Evolutionary conservation across 2,329 filamentous ascomycete genomes (phyloP), one percentile per base, ranked within the genome.

Genomic region (Aureobasidium sp.): DNA sequence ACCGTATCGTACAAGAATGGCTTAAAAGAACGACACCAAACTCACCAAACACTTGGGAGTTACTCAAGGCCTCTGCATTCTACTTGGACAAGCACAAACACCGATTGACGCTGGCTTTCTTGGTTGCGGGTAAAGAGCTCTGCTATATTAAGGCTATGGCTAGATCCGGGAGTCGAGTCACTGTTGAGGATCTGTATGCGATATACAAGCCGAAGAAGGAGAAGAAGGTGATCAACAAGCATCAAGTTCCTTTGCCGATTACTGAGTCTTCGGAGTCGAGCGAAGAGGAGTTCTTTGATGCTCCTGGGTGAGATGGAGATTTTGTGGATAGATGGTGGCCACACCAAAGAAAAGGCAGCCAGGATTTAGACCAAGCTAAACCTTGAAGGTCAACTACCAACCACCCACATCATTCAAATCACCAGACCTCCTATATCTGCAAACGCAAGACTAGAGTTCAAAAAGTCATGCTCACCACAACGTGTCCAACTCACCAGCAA

Each of bases 41-140:
- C 11, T 64, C 48, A 59, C 49, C 62, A 1, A 68, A 72, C 22
- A 25, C 65, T 0, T 83, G 81, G 81, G 73, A 77, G 0, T 63
- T 74, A 0, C 66, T 82, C 6, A 77, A 75, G 49, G 80, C 80
- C 1, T 81, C 78, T 0, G 69, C 74, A 0, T 60, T 79, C 2
- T 77, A 76, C 34, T 66, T 65, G 5, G 63, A 55, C 0, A 70
- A 70, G 20, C 67, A 69, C 5, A 64, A 64, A 3, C 66, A 67
- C 15, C 36, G 41, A 2, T 61, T 65, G 6, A 65, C 65, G 0
- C 73, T 79, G 34, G 70, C 76, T 0, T 78, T 74, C 51, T 64
- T 67, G 27, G 72, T 78, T 65, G 77, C 77, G 0, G 77, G 77
- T 6, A 62, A 64, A 14, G 73, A 78, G 62, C 68, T 80, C 2